Evolutionary conservation across 441 rosid species (phyloP).

Genomic region (Gossypium davidsonii): DNA sequence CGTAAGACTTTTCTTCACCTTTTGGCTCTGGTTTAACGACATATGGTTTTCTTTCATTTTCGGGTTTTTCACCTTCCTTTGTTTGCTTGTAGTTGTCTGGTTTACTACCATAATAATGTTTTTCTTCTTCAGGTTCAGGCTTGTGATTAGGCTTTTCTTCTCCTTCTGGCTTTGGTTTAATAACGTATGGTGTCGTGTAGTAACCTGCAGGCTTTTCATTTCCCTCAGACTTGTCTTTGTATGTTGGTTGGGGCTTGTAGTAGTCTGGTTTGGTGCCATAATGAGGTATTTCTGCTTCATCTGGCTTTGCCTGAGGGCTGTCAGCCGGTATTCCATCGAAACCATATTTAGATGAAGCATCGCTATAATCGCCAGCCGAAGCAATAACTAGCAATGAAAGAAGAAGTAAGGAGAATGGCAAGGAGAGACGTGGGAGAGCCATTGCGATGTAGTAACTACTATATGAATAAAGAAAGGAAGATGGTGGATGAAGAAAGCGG

Average conservation of each 20-base stretch:
- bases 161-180: neutral
- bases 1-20: neutral
- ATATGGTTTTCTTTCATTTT: neutral
- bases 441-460: neutral
- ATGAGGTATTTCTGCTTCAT: neutral
- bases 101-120: neutral
- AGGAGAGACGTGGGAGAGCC: neutral
- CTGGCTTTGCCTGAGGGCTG: neutral
- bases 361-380: neutral
- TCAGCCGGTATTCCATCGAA: conserved; percentile 5
- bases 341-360: conserved; percentile 1
- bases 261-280: neutral
- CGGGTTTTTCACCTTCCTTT: neutral
- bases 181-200: neutral
- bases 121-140: neutral
- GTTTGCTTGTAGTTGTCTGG: neutral
- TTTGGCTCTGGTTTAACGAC: neutral
- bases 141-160: neutral
- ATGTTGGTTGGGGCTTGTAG: neutral
- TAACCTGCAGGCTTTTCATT: neutral
- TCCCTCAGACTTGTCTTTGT: neutral
- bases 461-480: neutral
- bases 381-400: neutral
- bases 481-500: neutral
- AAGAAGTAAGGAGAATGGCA: neutral